Evolutionary conservation across 2,329 filamentous ascomycete genomes (phyloP), one percentile per base, ranked within the genome.

Genomic region (Cladophialophora chaetospira): DNA sequence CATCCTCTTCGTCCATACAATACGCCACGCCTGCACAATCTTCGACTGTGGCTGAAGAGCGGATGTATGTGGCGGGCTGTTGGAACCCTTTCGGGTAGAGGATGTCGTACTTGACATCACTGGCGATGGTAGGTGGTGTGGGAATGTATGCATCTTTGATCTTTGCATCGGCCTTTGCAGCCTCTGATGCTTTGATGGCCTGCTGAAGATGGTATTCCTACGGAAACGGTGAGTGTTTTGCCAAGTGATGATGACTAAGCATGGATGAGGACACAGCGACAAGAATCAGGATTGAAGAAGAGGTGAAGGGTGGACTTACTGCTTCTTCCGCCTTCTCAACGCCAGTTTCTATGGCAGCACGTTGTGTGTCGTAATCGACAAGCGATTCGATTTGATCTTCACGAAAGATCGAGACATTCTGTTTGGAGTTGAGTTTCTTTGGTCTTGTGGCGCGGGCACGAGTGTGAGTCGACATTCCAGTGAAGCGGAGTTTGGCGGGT

Each of bases 281-380:
- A 44, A 46, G 46, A 49, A 53, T 29, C 36, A 35, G 45, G 50
- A 35, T 13, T 23, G 36, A 21, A 45, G 29, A 19, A 17, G 28
- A 55, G 49, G 55, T 49, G 49, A 49, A 33, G 28, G 29, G 33
- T n/a, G 44, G 48, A 89, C 91, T 85, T 77, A 97, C 94, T 79
- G 93, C 93, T 84, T 97, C 92, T 77, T 99, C 94, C 64, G 87
- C 89, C 73, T 96, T 92, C 76, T 99, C 94, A 68, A 99, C 94
- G 75, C 94, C 94, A 65, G 92, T 97, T 72, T 94, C 91, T 72
- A 97, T 91, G 70, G 87, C 90, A 72, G 88, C 88, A 67, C 88
- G 88, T 72, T 93, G 86, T 68, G 89, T 84, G 65, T 87, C 84
- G 76, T 96, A 90, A 74, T 97, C 96, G 75, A 91, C 85, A 69